phyloP scores from a whole-genome alignment of 352 stramenopile genomes.

The Globisporangium alternatum region DNA sequence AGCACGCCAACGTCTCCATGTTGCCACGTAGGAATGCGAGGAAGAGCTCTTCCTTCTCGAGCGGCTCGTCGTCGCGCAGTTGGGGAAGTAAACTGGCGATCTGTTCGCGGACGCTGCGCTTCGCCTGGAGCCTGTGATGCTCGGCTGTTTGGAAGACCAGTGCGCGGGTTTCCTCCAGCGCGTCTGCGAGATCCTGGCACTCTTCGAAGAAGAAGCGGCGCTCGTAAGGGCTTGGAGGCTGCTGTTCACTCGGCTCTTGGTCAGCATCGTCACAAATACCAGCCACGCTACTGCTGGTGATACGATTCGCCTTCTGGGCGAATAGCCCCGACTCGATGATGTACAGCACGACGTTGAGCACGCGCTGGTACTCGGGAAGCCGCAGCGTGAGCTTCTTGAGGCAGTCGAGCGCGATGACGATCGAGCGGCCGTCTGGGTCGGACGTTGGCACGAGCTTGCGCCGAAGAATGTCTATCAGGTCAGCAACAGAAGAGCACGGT shows the following conservation, averaged over 20 bases:
- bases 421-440: conserved; percentile 47
- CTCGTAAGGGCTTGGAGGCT: background rate
- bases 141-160: background rate
- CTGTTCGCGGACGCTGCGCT: conserved; percentile 23
- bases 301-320: conserved; percentile 10
- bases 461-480: conserved; percentile 52
- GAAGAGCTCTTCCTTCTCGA: conserved; percentile 44
- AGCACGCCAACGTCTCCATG: conserved; percentile 22
- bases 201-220: conserved; percentile 55
- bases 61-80: conserved; percentile 21
- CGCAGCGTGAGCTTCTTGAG: conserved; percentile 49
- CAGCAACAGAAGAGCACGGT: background rate
- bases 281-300: background rate
- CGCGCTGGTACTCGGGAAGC: conserved; percentile 58
- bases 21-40: conserved; percentile 32
- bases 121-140: background rate
- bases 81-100: conserved; percentile 28
- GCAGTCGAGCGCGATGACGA: conserved; percentile 72
- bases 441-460: conserved; percentile 38
- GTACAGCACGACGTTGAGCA: conserved; percentile 49
- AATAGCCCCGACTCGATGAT: conserved; percentile 56
- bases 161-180: conserved; percentile 13
- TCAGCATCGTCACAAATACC: background rate
- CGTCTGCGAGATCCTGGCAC: conserved; percentile 19
- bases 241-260: background rate